Conservation (phyloP, 1,139 yeast genomes). For the Pichia sp. region DNA sequence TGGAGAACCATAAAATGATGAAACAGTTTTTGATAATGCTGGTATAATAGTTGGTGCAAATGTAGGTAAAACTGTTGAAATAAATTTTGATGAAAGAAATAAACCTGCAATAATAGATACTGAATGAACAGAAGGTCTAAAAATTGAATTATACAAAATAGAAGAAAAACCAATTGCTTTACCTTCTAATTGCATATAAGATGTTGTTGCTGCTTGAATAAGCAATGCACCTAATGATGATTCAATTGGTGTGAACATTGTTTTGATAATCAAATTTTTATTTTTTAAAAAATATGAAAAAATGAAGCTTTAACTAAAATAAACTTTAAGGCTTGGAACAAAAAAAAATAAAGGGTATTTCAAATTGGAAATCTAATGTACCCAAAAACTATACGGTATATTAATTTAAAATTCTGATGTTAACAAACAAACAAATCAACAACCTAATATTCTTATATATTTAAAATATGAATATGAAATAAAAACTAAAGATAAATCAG, state of each 20-base stretch:
- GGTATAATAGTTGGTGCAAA: slow-evolving; percentile 23
- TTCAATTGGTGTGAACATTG: slow-evolving; percentile 41
- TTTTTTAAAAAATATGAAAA: too few relatives aligned
- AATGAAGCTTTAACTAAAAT: too few relatives aligned
- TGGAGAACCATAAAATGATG: slow-evolving; percentile 14
- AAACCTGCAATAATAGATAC: slow-evolving; percentile 28
- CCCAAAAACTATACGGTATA: too few relatives aligned
- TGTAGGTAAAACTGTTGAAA: slow-evolving; percentile 26
- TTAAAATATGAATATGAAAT: too few relatives aligned
- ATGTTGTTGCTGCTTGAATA: slow-evolving; percentile 39
- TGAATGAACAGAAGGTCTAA: slow-evolving; percentile 24
- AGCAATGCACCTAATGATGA: slow-evolving; percentile 39
- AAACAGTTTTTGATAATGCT: slow-evolving; percentile 9
- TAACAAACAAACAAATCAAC: too few relatives aligned
- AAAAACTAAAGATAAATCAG: too few relatives aligned
- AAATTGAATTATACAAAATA: slow-evolving; percentile 29
- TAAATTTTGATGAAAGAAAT: slow-evolving; percentile 23
- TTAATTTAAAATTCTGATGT: too few relatives aligned
- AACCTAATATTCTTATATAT: too few relatives aligned
- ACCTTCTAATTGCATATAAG: slow-evolving; percentile 34
- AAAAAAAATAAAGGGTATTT: too few relatives aligned
- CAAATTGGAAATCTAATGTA: too few relatives aligned
- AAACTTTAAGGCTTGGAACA: too few relatives aligned
- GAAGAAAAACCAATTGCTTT: slow-evolving; percentile 41
- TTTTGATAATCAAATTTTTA: too few relatives aligned